A percentile compares a stretch with the other conserved stretches of the same genome.
Evolutionary conservation across 2,329 filamentous ascomycete genomes (phyloP).

Genomic region (Golovinomyces cichoracearum): DNA sequence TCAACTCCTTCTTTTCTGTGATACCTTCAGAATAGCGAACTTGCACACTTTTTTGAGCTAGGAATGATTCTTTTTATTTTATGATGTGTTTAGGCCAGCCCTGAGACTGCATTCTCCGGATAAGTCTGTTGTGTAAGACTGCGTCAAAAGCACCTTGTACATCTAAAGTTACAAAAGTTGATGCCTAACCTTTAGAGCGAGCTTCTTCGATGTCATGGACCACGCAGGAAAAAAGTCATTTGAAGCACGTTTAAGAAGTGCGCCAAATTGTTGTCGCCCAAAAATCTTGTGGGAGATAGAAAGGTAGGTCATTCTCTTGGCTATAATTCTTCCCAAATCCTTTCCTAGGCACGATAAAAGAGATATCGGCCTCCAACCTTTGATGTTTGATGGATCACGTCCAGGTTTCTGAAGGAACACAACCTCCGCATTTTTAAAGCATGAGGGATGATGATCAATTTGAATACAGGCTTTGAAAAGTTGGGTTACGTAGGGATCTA

Average conservation of each 20-base stretch:
- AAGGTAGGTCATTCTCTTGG: not conserved
- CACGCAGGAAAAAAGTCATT: not conserved
- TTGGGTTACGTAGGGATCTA: not conserved
- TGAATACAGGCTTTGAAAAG: not conserved
- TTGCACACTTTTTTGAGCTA: not conserved
- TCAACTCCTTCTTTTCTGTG: not conserved
- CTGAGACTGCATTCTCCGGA: not conserved
- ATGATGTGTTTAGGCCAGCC: not conserved
- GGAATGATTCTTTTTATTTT: not conserved
- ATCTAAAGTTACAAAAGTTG: not conserved
- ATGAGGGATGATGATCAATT: not conserved
- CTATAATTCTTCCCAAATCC: not conserved
- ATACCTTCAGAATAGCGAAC: not conserved
- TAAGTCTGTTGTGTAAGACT: too few species aligned
- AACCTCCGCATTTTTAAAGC: too few species aligned
- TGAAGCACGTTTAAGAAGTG: not conserved
- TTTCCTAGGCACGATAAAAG: not conserved
- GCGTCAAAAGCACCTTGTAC: not conserved
- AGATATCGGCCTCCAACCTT: not conserved
- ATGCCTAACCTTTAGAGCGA: too few species aligned
- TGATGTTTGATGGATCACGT: not conserved
- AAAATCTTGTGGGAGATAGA: not conserved
- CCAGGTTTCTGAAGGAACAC: not conserved
- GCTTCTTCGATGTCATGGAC: too few species aligned
- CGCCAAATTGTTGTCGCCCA: not conserved